These are phyloP conservation scores for Cadophora gregata DNA, from an alignment of 2,329 filamentous ascomycete species.

Conservation along the genomic window DNA sequence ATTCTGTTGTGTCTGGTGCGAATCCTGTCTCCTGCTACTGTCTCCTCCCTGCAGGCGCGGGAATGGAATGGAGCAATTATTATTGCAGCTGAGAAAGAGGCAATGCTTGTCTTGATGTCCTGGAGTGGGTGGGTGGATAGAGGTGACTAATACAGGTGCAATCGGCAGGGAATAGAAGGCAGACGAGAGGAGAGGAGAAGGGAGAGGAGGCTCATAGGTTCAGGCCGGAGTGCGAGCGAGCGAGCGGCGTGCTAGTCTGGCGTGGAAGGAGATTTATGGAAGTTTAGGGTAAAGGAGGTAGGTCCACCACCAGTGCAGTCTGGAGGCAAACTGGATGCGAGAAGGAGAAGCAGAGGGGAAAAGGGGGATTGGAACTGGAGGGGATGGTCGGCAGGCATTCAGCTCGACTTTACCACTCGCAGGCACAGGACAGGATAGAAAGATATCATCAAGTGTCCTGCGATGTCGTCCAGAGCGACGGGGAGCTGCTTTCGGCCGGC, in stretches of 20 bases:
- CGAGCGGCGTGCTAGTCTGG: not conserved
- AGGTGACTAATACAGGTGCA: not conserved
- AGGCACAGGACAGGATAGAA: not conserved
- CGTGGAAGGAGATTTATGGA: too few relatives aligned
- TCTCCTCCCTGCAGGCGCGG: not conserved
- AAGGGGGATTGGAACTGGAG: not conserved
- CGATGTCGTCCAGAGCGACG: too few relatives aligned
- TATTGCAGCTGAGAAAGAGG: not conserved
- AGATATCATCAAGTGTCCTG: too few relatives aligned
- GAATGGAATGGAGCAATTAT: not conserved
- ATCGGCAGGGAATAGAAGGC: too few relatives aligned
- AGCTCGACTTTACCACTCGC: not conserved
- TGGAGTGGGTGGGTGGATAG: not conserved
- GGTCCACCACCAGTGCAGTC: too few relatives aligned
- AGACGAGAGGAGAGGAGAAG: too few relatives aligned
- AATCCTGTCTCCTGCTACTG: too few relatives aligned
- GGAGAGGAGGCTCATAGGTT: conserved; percentile 5
- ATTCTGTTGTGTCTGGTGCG: not conserved
- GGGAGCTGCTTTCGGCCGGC: too few relatives aligned
- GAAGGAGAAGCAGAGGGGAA: not conserved
- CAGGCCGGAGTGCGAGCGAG: not conserved
- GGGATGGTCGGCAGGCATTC: too few relatives aligned
- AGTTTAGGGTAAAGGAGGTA: not conserved
- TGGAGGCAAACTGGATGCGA: too few relatives aligned
- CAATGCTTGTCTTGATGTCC: conserved; percentile 5